Evolutionary conservation across 768 basidiomycete genomes (phyloP).

Genomic region (Lepiota subincarnata): DNA sequence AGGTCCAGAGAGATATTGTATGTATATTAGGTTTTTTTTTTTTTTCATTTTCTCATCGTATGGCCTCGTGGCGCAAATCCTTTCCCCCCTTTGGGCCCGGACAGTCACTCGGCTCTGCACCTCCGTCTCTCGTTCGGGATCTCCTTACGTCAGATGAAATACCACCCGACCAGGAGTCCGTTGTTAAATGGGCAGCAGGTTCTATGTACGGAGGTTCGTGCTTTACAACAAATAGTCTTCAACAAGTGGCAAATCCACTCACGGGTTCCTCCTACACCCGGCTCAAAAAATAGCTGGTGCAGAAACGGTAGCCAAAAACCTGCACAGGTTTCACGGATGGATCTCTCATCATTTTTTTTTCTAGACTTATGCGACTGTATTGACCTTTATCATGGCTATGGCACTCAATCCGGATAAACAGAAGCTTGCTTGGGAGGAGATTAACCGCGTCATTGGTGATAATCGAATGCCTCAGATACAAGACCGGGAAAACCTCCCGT

Average conservation of each 20-base stretch:
- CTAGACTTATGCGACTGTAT: constrained; percentile 2
- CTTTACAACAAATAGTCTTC: too few relatives aligned
- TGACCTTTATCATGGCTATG: constrained; percentile 20
- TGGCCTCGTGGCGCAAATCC: neutral
- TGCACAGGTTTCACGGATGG: too few relatives aligned
- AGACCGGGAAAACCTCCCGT: constrained; percentile 12
- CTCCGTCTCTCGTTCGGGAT: constrained; percentile 38
- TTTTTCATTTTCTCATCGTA: neutral
- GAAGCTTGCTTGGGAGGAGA: constrained; percentile 37
- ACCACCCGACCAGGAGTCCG: constrained; percentile 24
- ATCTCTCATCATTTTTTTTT: neutral
- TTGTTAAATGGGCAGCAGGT: constrained; percentile 16
- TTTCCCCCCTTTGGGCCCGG: too few relatives aligned
- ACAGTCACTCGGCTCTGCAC: constrained; percentile 38
- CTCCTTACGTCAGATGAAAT: constrained; percentile 32
- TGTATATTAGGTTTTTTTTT: too few relatives aligned
- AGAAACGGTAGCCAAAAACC: constrained; percentile 10
- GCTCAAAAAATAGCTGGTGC: constrained; percentile 11
- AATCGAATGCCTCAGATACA: constrained; percentile 18
- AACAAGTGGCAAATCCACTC: too few relatives aligned
- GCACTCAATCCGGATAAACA: constrained; percentile 36
- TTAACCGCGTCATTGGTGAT: constrained; percentile 34
- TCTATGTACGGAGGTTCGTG: constrained; percentile 14
- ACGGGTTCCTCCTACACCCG: too few relatives aligned
- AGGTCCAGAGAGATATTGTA: constrained; percentile 6